A percentile compares a stretch with the other conserved stretches of the same genome.
phyloP scores from a whole-genome alignment of 495 filamentous ascomycete species.

The Aspergillus heteromorphus region DNA sequence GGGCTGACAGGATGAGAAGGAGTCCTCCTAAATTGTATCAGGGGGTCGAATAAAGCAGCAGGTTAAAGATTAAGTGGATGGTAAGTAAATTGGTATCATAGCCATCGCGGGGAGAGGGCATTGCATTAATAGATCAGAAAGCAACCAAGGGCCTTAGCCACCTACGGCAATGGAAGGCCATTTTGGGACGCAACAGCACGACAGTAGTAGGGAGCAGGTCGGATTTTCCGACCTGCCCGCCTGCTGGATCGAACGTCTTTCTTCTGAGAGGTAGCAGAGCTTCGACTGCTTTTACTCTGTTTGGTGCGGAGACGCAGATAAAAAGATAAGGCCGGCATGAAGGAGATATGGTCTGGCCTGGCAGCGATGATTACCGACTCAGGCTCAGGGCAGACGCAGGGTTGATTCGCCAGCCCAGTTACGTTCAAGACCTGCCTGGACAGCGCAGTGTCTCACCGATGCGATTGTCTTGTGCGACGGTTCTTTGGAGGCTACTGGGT shows the following conservation, averaged over 20 bases:
- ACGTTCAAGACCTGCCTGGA: background rate
- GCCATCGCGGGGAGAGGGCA: background rate
- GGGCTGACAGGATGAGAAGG: too few relatives aligned
- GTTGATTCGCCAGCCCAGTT: background rate
- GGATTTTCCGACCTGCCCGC: background rate
- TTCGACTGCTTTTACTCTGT: conserved; percentile 23
- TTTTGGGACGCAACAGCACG: background rate
- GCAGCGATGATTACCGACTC: background rate
- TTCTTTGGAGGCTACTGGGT: background rate
- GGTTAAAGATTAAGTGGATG: too few relatives aligned
- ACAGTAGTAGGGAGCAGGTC: too few relatives aligned
- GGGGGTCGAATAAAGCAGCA: background rate
- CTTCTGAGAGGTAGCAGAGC: background rate
- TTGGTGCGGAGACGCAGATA: conserved; percentile 23
- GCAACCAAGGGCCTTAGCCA: background rate
- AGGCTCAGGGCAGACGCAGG: background rate
- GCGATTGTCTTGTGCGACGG: background rate
- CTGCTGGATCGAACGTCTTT: background rate
- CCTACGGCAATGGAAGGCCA: background rate
- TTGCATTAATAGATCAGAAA: background rate
- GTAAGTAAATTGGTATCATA: too few relatives aligned
- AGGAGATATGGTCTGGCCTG: background rate
- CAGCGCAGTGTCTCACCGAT: background rate
- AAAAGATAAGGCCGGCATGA: conserved; percentile 3
- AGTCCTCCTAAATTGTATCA: background rate